These are phyloP conservation scores for Cercospora citrullina DNA, from an alignment of 2,329 filamentous ascomycete species.

Conservation along the genomic window DNA sequence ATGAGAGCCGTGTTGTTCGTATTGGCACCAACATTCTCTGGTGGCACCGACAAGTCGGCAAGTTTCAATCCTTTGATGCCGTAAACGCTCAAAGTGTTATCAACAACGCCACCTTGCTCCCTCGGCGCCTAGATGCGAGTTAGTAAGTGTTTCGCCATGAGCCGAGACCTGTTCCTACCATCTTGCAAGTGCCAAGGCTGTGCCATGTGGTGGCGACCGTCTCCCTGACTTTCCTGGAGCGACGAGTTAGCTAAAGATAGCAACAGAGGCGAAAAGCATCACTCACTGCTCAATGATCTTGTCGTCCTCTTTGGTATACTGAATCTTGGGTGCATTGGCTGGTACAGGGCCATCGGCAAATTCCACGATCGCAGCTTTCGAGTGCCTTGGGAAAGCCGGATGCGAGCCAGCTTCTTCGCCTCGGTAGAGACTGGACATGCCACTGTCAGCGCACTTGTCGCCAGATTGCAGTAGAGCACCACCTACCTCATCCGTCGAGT, in stretches of 20 bases:
- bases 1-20: conserved; percentile 50
- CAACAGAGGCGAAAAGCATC: not conserved
- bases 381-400: conserved; percentile 41
- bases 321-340: conserved; percentile 47
- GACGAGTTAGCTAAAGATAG: not conserved
- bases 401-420: conserved; percentile 42
- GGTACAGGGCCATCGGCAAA: conserved; percentile 32
- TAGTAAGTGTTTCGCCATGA: conserved; percentile 25
- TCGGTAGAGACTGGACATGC: conserved; percentile 43
- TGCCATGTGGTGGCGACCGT: conserved; percentile 46
- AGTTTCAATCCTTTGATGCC: conserved; percentile 45
- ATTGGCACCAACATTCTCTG: conserved; percentile 48
- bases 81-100: conserved; percentile 43
- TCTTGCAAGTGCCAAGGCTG: conserved; percentile 25
- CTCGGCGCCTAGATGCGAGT: conserved; percentile 42
- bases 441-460: not conserved
- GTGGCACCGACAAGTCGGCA: conserved; percentile 45
- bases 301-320: conserved; percentile 43
- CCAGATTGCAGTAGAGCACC: not conserved
- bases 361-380: conserved; percentile 46
- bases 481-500: conserved; percentile 50
- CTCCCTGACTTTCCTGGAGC: conserved; percentile 30
- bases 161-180: not conserved
- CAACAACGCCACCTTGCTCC: conserved; percentile 43
- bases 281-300: conserved; percentile 44